A percentile compares a stretch with the other conserved stretches of the same genome.
Conservation (phyloP, 495 filamentous ascomycete genomes). For the Xylaria bambusicola region DNA sequence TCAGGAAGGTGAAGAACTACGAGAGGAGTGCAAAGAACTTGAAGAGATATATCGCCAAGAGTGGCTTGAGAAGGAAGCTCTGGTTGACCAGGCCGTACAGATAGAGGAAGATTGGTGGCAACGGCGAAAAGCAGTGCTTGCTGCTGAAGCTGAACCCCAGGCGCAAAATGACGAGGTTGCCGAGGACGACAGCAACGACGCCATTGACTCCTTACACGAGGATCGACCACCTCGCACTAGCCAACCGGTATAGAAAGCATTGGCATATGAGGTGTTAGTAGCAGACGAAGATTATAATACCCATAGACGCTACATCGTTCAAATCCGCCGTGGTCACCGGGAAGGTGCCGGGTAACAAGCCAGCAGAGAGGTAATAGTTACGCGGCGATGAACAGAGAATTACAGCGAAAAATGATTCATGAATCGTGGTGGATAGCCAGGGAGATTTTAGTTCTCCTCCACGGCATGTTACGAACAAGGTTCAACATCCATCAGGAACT, state of each 20-base stretch:
- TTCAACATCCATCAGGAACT: too few species aligned
- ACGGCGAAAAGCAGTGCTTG: constrained; percentile 45
- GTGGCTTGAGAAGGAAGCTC: constrained; percentile 80
- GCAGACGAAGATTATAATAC: too few species aligned
- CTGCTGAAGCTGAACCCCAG: constrained; percentile 32
- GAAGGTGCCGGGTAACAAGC: too few species aligned
- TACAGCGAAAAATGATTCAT: too few species aligned
- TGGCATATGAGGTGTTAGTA: background rate
- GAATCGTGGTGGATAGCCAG: too few species aligned
- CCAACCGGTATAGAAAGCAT: constrained; percentile 8
- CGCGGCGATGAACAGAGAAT: too few species aligned
- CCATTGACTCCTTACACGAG: constrained; percentile 2
- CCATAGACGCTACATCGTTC: too few species aligned
- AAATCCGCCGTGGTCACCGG: too few species aligned
- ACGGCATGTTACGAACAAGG: too few species aligned
- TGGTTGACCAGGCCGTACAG: constrained; percentile 56
- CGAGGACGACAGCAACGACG: constrained; percentile 17
- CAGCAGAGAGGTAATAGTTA: too few species aligned
- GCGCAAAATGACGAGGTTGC: background rate
- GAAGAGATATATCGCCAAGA: constrained; percentile 70
- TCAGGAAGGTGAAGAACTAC: constrained; percentile 65
- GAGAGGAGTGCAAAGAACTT: constrained; percentile 62
- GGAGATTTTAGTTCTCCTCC: too few species aligned
- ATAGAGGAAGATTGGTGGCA: constrained; percentile 54
- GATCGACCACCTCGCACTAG: background rate